A percentile compares a stretch with the other conserved stretches of the same genome.
Evolutionary conservation across 768 basidiomycete genomes (phyloP).

Genomic region (Lactifluus volemus): DNA sequence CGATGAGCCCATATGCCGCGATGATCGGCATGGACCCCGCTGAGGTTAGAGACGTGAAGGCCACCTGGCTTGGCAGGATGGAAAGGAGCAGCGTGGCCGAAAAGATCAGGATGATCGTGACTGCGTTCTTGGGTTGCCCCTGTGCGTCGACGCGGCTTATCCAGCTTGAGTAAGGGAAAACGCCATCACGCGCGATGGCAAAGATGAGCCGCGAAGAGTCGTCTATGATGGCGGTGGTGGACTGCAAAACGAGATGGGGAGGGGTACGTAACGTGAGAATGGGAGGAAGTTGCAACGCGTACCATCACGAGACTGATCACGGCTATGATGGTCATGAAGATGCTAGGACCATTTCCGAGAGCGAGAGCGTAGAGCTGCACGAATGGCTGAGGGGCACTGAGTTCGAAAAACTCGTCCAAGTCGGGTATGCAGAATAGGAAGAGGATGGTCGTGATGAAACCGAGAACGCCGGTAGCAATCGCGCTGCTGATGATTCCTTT

Average conservation of each 20-base stretch:
- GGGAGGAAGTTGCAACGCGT: conserved; percentile 20
- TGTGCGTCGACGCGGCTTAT: conserved; percentile 61
- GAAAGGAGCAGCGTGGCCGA: conserved; percentile 71
- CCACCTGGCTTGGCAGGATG: conserved; percentile 82
- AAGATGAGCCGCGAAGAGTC: conserved; percentile 85
- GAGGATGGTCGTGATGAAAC: conserved; percentile 68
- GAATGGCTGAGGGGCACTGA: conserved; percentile 85
- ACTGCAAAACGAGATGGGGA: conserved; percentile 33
- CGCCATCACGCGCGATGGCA: conserved; percentile 89
- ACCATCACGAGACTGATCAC: conserved; percentile 80
- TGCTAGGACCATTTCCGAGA: conserved; percentile 65
- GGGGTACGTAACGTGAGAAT: too few relatives aligned
- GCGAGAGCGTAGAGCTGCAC: conserved; percentile 82
- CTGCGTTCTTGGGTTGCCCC: conserved; percentile 77
- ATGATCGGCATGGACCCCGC: conserved; percentile 83
- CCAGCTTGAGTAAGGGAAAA: conserved; percentile 77
- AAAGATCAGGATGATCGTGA: conserved; percentile 80
- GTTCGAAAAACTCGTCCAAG: conserved; percentile 61
- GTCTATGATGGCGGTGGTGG: conserved; percentile 83
- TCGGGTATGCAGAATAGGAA: conserved; percentile 83
- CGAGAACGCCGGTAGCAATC: conserved; percentile 66
- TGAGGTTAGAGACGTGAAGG: conserved; percentile 85
- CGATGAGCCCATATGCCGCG: conserved; percentile 80
- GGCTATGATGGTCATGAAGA: conserved; percentile 85
- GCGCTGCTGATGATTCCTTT: conserved; percentile 76